Evolutionary conservation across 306 rosid genomes (phyloP).

Genomic region (Astragalus membranaceus): DNA sequence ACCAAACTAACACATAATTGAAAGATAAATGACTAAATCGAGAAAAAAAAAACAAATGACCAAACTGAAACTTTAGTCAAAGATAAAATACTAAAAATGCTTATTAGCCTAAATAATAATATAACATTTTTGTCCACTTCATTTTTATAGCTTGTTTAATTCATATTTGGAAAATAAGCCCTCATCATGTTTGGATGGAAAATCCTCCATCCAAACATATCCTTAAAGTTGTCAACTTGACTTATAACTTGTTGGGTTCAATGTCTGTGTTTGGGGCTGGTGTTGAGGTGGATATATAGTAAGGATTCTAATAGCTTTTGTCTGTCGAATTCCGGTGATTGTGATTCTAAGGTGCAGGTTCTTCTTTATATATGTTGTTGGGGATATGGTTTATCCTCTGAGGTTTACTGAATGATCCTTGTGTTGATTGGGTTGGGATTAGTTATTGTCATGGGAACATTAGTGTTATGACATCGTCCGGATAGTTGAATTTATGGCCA

Average conservation of each 20-base stretch:
- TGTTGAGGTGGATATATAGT: constrained; percentile 53
- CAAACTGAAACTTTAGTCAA: no score
- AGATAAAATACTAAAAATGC: no score
- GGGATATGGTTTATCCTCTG: constrained; percentile 56
- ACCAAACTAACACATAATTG: no score
- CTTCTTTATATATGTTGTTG: constrained; percentile 51
- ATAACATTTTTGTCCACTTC: no score
- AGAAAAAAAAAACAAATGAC: no score
- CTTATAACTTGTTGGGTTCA: constrained; percentile 66
- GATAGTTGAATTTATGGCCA: constrained; percentile 1
- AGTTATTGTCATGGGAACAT: constrained; percentile 51
- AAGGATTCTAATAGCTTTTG: constrained; percentile 66
- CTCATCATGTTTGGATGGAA: no score
- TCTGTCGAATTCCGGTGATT: constrained; percentile 44
- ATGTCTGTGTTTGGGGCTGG: constrained; percentile 46
- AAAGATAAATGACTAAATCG: no score
- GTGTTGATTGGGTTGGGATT: constrained; percentile 71
- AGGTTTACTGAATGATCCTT: constrained; percentile 73
- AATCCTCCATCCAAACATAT: no score
- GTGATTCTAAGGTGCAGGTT: constrained; percentile 50
- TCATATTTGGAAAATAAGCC: no score
- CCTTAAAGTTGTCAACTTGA: constrained; percentile 59
- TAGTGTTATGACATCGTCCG: constrained; percentile 53
- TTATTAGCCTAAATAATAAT: no score
- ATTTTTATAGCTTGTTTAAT: no score